Evolutionary conservation across 441 rosid genomes (phyloP).

Genomic region (Gossypium schwendimanii): DNA sequence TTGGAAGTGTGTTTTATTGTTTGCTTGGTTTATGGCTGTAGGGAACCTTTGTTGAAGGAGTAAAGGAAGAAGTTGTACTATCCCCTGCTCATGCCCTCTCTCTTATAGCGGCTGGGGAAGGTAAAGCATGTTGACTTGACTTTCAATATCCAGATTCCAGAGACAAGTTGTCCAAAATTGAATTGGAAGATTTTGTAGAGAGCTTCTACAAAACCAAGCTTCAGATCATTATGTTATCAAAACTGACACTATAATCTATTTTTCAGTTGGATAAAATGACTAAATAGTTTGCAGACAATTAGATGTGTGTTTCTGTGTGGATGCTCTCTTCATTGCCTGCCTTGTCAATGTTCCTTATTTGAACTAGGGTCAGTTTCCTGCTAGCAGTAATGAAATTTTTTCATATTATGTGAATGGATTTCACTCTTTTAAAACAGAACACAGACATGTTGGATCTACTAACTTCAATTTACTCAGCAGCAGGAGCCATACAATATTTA

Average conservation of each 20-base stretch:
- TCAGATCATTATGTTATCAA: conserved; percentile 4
- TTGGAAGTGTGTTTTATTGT: conserved; percentile 11
- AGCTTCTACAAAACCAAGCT: not conserved
- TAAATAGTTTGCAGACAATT: not conserved
- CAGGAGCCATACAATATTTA: conserved; percentile 98
- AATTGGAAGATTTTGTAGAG: not conserved
- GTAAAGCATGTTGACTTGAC: conserved; percentile 36
- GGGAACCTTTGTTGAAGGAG: conserved; percentile 99
- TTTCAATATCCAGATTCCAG: conserved; percentile 15
- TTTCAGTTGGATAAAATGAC: conserved; percentile 8
- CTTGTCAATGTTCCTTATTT: conserved; percentile 9
- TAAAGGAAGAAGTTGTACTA: conserved; percentile 97
- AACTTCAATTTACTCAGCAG: conserved; percentile 95
- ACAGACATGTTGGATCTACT: conserved; percentile 97
- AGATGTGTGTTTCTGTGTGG: conserved; percentile 4
- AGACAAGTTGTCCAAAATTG: conserved; percentile 1
- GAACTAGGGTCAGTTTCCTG: not conserved
- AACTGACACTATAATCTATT: not conserved
- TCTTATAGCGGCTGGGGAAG: conserved; percentile 99
- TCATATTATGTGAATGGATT: conserved; percentile 18
- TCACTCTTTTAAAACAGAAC: conserved; percentile 52
- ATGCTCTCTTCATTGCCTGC: conserved; percentile 5
- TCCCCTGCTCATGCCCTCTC: conserved; percentile 99
- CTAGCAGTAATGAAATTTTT: conserved; percentile 2
- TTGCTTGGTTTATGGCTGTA: conserved; percentile 29